These are phyloP conservation scores for Paramecium pentaurelia DNA, from an alignment of 73 alveolate genomes.

Conservation along the genomic window DNA sequence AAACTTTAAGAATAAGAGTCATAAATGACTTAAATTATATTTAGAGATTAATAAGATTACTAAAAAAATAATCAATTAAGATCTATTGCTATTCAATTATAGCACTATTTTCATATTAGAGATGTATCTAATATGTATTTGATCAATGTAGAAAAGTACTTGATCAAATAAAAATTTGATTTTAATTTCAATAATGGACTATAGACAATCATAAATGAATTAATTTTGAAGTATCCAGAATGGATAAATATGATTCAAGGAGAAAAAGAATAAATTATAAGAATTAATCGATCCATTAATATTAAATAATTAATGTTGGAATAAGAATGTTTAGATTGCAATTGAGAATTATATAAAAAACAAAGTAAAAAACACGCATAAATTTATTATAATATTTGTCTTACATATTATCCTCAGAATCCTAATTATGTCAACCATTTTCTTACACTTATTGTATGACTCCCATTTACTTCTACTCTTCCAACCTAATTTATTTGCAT, in stretches of 20 bases:
- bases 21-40: background rate
- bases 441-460: slow-evolving; percentile 37
- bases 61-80: background rate
- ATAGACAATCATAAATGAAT: background rate
- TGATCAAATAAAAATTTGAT: background rate
- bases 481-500: background rate
- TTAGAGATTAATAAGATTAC: background rate
- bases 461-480: slow-evolving; percentile 45
- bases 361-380: background rate
- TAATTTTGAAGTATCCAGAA: background rate
- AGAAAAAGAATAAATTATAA: background rate
- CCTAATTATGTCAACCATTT: slow-evolving; percentile 18
- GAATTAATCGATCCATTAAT: background rate
- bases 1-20: background rate
- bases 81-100: background rate
- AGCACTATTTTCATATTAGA: background rate
- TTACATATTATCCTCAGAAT: background rate
- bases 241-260: background rate
- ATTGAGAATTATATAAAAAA: background rate
- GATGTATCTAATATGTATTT: background rate
- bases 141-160: background rate
- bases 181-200: background rate
- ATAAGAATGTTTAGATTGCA: background rate
- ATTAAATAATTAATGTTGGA: background rate
- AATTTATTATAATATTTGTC: background rate